Evolutionary conservation across 2,329 filamentous ascomycete genomes (phyloP).

Genomic region (Ophiostoma triangulosporum): DNA sequence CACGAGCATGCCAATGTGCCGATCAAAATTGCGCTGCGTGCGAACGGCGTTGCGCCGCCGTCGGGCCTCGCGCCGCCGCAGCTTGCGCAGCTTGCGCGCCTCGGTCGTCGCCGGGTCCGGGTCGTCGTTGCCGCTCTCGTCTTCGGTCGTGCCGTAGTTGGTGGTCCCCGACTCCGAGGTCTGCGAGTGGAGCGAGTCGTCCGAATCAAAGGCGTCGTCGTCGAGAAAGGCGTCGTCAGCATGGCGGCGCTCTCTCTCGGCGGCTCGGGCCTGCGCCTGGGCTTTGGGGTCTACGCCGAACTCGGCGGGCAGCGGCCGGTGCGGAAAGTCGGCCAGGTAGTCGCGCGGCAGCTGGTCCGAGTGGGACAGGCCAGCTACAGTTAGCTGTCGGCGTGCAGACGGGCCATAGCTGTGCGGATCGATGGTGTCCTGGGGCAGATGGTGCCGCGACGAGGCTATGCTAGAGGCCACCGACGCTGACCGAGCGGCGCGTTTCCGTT

Average conservation of each 20-base stretch:
- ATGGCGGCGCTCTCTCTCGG: slow-evolving; percentile 1
- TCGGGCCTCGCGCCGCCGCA: slow-evolving; percentile 2
- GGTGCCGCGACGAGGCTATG: slow-evolving; percentile 8
- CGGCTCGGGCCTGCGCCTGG: slow-evolving; percentile 4
- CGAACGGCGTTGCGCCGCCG: slow-evolving; percentile 23
- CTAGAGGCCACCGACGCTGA: slow-evolving; percentile 8
- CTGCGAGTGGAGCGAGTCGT: neutral
- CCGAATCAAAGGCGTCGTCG: slow-evolving; percentile 3
- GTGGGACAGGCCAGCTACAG: slow-evolving; percentile 37
- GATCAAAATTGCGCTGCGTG: slow-evolving; percentile 16
- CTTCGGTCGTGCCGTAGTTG: neutral
- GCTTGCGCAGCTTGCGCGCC: slow-evolving; percentile 2
- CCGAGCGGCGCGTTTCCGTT: slow-evolving; percentile 21
- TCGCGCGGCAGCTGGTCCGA: slow-evolving; percentile 29
- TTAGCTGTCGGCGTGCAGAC: slow-evolving; percentile 37
- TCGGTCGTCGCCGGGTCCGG: neutral
- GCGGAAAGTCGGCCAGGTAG: slow-evolving; percentile 35
- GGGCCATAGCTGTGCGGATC: slow-evolving; percentile 44
- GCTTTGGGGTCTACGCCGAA: slow-evolving; percentile 8
- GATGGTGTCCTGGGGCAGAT: slow-evolving; percentile 25
- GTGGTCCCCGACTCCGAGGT: neutral
- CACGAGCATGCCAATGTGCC: slow-evolving; percentile 53
- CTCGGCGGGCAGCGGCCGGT: slow-evolving; percentile 26
- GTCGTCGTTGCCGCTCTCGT: neutral
- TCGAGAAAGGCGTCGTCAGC: slow-evolving; percentile 12